Evolutionary conservation across 768 basidiomycete species (phyloP).

Genomic region (Macrocybe gigantea): DNA sequence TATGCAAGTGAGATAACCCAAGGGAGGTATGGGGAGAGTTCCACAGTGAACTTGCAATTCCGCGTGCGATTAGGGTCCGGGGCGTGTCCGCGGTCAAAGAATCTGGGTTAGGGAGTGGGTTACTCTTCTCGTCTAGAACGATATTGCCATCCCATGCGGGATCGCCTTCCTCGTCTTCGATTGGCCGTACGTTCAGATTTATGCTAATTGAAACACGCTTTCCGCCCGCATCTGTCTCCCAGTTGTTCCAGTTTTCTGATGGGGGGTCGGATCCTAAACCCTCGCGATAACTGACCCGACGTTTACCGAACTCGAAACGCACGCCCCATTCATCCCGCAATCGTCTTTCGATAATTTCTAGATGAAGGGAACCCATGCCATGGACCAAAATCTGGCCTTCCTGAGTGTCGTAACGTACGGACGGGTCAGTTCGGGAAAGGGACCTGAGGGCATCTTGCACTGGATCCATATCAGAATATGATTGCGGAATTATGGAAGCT

Average conservation of each 20-base stretch:
- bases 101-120: slow-evolving; percentile 43
- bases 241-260: slow-evolving; percentile 33
- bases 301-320: slow-evolving; percentile 68
- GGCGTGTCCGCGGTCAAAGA: slow-evolving; percentile 48
- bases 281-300: slow-evolving; percentile 81
- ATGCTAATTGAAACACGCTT: slow-evolving; percentile 46
- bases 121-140: slow-evolving; percentile 42
- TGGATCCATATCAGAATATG: slow-evolving; percentile 71
- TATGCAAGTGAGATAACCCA: slow-evolving; percentile 56
- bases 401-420: slow-evolving; percentile 69
- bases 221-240: slow-evolving; percentile 62
- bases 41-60: slow-evolving; percentile 65
- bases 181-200: slow-evolving; percentile 46
- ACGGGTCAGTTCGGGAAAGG: slow-evolving; percentile 84
- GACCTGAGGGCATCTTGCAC: slow-evolving; percentile 72
- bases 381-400: slow-evolving; percentile 84
- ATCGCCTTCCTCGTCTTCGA: slow-evolving; percentile 56
- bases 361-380: slow-evolving; percentile 78
- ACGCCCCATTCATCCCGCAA: slow-evolving; percentile 76
- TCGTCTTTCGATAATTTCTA: slow-evolving; percentile 86
- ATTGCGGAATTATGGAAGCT: slow-evolving; percentile 73
- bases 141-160: slow-evolving; percentile 74
- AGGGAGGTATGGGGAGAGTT: slow-evolving; percentile 76
- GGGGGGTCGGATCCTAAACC: slow-evolving; percentile 30
- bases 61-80: slow-evolving; percentile 53